phyloP scores from a whole-genome alignment of 2,329 filamentous ascomycete genomes.

The Colletotrichum cereale region DNA sequence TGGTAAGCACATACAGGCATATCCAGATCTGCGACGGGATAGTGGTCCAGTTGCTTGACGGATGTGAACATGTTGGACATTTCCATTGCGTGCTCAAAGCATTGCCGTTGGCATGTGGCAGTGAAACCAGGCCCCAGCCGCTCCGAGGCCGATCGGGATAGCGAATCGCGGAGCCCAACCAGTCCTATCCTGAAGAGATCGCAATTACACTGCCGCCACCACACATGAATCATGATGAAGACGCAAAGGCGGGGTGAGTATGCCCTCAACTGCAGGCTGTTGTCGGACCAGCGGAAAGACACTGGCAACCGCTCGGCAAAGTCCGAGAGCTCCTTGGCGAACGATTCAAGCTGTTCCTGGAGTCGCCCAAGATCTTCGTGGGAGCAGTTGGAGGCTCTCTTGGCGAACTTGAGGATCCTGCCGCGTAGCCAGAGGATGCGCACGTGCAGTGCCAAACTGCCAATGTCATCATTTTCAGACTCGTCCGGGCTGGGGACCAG shows the following conservation, averaged over 20 bases:
- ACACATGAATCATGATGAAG: conserved; percentile 71
- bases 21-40: conserved; percentile 67
- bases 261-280: conserved; percentile 66
- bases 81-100: conserved; percentile 65
- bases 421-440: conserved; percentile 68
- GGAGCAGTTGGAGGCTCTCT: conserved; percentile 55
- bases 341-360: conserved; percentile 57
- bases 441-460: conserved; percentile 68
- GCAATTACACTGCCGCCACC: conserved; percentile 70
- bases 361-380: conserved; percentile 53
- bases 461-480: conserved; percentile 64
- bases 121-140: conserved; percentile 63
- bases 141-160: conserved; percentile 58
- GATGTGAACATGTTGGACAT: conserved; percentile 68
- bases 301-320: conserved; percentile 66
- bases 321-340: conserved; percentile 63
- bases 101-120: conserved; percentile 62
- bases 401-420: conserved; percentile 66
- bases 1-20: conserved; percentile 68
- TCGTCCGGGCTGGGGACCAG: conserved; percentile 60
- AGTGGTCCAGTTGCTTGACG: conserved; percentile 63
- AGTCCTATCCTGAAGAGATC: conserved; percentile 68
- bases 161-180: conserved; percentile 63
- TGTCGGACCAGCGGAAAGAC: conserved; percentile 70
- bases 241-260: conserved; percentile 70